Base-by-base conservation (phyloP, 2,329 filamentous ascomycete species). In the Talaromyces sp. region DNA sequence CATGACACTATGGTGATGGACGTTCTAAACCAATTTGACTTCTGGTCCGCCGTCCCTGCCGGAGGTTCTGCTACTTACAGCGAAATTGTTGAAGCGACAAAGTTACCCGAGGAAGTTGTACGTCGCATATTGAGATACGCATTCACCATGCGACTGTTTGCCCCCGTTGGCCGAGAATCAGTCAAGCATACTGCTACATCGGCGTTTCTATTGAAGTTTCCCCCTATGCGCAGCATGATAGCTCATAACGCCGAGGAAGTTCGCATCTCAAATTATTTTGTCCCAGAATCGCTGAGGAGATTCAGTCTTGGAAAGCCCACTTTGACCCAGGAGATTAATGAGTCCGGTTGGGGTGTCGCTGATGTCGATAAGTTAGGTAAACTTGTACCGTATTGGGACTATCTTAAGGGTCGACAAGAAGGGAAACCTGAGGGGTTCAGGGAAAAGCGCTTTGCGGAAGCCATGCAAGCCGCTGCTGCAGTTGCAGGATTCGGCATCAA, bases 1-100 rank as follows among this genome's bases (percentile, higher is more conserved):
- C 56, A 59, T 43, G 56, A 59, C 19, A 59, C 37, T 4, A 59
- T 59, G 56, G 25, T 43, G 11, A 41, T 59, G 35, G 37, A 59
- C 22, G 35, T 59, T 41, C 37, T 59, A 17, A 59, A 59, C 17
- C 56, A 59, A 59, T 59, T 59, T 25, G 56, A 59, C 25, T 59
- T 59, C 25, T 59, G 22, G n/a, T 58, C 54, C 3, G 54, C 54
- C 33, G 54, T 58, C 35, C 54, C 54, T 8, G 13, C 35, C 13
- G 54, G 54, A 19, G 54, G 54, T 22, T 41, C 37, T 25, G 54
- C 54, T 1, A 58, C 54, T 39, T 58, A 58, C 11, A 41, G 54
- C 35, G 54, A 58, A 58, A 58, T 58, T 7, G 54, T 35, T 5
- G 10, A 39, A 13, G 9, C 19, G 13, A 58, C 54, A 13, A 58